Evolutionary conservation across 2,329 filamentous ascomycete species (phyloP).

Genomic region (Sporothrix dimorphospora): DNA sequence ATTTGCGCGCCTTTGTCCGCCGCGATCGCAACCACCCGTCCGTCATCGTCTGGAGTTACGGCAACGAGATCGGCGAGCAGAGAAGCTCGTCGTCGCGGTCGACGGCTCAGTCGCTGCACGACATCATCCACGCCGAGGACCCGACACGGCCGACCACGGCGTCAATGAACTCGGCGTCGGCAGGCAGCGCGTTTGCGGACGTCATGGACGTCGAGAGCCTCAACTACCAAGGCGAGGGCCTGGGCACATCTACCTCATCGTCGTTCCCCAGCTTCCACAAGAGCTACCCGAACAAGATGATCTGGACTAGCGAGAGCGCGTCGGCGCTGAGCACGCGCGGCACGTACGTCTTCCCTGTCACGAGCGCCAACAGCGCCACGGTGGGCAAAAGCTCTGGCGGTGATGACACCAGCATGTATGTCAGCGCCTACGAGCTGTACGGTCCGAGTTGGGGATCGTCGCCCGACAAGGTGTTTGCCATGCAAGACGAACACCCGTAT

Average conservation of each 20-base stretch:
- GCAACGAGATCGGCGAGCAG: conserved; percentile 59
- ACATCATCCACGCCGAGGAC: conserved; percentile 52
- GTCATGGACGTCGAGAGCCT: conserved; percentile 54
- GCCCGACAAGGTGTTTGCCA: conserved; percentile 56
- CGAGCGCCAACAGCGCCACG: conserved; percentile 36
- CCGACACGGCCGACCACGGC: conserved; percentile 49
- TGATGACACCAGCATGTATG: conserved; percentile 43
- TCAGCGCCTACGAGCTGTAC: conserved; percentile 58
- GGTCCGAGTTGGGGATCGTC: conserved; percentile 51
- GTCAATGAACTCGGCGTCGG: conserved; percentile 51
- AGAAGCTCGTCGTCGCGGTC: conserved; percentile 40
- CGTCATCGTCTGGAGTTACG: conserved; percentile 55
- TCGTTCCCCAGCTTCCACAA: conserved; percentile 49
- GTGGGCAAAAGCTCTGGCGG: conserved; percentile 47
- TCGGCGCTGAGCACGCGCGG: conserved; percentile 55
- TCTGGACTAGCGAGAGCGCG: conserved; percentile 48
- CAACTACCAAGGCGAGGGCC: conserved; percentile 61
- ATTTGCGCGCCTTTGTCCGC: conserved; percentile 55
- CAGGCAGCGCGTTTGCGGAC: conserved; percentile 45
- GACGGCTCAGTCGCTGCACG: conserved; percentile 43
- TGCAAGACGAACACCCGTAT: conserved; percentile 52
- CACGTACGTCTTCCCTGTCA: conserved; percentile 57
- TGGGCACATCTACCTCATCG: conserved; percentile 36
- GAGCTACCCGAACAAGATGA: conserved; percentile 52
- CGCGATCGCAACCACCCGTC: conserved; percentile 60